Evolutionary conservation across 176 grass and related monocot species (phyloP).

Genomic region (Lolium perenne): DNA sequence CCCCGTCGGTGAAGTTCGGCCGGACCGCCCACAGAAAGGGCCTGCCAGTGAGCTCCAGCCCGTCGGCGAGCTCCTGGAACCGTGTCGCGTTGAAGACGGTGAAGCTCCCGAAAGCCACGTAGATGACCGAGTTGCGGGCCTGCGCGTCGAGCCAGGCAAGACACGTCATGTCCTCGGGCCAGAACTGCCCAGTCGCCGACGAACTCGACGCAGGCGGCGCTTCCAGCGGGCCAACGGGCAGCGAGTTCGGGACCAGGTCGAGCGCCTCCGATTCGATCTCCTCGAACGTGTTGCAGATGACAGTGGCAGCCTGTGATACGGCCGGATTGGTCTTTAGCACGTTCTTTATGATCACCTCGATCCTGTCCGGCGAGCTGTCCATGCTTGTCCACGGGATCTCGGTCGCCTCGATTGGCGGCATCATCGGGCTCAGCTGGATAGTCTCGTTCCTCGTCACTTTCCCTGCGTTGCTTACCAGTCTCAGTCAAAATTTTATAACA

Average conservation of each 20-base stretch:
- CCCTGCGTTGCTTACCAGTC: constrained; percentile 24
- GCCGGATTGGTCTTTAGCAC: not conserved
- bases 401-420: constrained; percentile 29
- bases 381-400: constrained; percentile 40
- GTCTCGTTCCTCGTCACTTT: constrained; percentile 17
- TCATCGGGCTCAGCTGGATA: constrained; percentile 43
- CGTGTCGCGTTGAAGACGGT: constrained; percentile 38
- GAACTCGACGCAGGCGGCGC: not conserved
- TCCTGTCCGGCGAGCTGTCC: not conserved
- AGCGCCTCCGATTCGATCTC: constrained; percentile 53
- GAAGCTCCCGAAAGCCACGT: constrained; percentile 71
- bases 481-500: not conserved
- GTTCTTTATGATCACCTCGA: constrained; percentile 14
- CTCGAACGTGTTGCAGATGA: constrained; percentile 77
- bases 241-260: constrained; percentile 32
- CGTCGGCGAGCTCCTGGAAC: constrained; percentile 65
- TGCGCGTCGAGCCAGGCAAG: constrained; percentile 65
- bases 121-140: constrained; percentile 52
- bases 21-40: constrained; percentile 74
- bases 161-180: constrained; percentile 44
- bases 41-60: constrained; percentile 40
- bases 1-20: constrained; percentile 41
- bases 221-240: constrained; percentile 54
- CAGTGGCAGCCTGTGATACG: not conserved
- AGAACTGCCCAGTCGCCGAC: constrained; percentile 45